Conservation (phyloP, 176 grass and related monocot species). For the Neostapfia colusana region DNA sequence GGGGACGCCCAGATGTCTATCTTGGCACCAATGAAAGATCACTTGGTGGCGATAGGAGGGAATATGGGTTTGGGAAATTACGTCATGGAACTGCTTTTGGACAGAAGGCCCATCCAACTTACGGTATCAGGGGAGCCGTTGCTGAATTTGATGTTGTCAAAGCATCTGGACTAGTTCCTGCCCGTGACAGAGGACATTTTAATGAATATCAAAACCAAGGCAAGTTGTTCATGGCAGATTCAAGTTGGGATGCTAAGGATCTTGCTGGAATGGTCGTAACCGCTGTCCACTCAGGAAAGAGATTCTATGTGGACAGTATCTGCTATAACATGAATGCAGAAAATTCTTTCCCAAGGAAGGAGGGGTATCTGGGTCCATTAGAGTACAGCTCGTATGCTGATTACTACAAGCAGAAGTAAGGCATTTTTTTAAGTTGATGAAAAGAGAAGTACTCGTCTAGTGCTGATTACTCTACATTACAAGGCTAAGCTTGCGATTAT, state of each 20-base stretch:
- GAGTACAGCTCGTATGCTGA: constrained; percentile 96
- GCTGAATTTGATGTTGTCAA: constrained; percentile 96
- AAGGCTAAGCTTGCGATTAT: neutral
- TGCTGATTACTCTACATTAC: constrained; percentile 15
- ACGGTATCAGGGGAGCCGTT: constrained; percentile 94
- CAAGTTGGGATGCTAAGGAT: constrained; percentile 73
- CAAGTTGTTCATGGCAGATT: constrained; percentile 84
- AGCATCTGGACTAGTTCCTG: constrained; percentile 95
- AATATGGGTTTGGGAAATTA: constrained; percentile 94
- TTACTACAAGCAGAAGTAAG: constrained; percentile 99
- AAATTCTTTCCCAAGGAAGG: constrained; percentile 98
- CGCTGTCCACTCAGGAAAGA: constrained; percentile 94
- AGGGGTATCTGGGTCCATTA: constrained; percentile 86
- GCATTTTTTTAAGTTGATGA: constrained; percentile 31
- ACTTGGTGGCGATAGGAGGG: constrained; percentile 94
- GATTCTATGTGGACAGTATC: constrained; percentile 94
- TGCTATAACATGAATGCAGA: constrained; percentile 88
- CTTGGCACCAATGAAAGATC: constrained; percentile 95
- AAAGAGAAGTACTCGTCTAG: constrained; percentile 16
- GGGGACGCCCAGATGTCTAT: constrained; percentile 92
- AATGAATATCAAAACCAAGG: constrained; percentile 52
- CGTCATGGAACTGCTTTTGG: constrained; percentile 76
- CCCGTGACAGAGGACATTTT: constrained; percentile 50
- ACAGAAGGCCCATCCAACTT: constrained; percentile 92
- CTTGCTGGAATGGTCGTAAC: constrained; percentile 94